Evolutionary conservation across 2,329 filamentous ascomycete species (phyloP).

Genomic region (Endocalyx cinctus): DNA sequence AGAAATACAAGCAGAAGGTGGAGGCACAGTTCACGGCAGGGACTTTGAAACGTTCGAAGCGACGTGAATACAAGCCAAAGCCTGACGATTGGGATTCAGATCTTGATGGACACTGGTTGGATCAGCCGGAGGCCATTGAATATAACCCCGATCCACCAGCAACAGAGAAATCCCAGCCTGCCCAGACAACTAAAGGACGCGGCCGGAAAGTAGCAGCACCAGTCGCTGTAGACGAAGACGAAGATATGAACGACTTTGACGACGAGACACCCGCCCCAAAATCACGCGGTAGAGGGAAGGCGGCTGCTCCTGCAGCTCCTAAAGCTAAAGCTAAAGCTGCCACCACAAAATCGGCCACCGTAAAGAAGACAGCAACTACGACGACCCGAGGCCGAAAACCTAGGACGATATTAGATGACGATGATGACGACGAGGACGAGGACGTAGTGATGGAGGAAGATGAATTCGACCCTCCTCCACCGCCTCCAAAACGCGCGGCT

Average conservation of each 20-base stretch:
- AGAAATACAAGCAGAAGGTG: constrained; percentile 62
- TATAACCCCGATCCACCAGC: constrained; percentile 30
- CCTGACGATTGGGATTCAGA: constrained; percentile 87
- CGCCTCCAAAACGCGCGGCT: constrained; percentile 32
- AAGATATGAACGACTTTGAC: constrained; percentile 44
- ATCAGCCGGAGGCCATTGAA: constrained; percentile 66
- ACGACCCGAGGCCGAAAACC: constrained; percentile 41
- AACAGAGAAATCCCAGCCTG: constrained; percentile 28
- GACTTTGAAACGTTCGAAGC: constrained; percentile 48
- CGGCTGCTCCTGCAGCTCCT: constrained; percentile 25
- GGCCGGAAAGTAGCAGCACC: constrained; percentile 29
- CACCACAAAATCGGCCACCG: constrained; percentile 40
- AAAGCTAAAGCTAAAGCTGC: constrained; percentile 36
- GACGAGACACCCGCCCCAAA: constrained; percentile 39
- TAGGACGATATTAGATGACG: constrained; percentile 33
- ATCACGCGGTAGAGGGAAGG: constrained; percentile 26
- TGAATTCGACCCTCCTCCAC: constrained; percentile 32
- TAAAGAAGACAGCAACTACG: too few relatives aligned
- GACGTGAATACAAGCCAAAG: constrained; percentile 63
- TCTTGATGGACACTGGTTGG: constrained; percentile 79
- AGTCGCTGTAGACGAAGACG: constrained; percentile 41
- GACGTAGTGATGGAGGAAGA: constrained; percentile 53
- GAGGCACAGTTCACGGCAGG: constrained; percentile 70
- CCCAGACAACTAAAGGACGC: constrained; percentile 22
- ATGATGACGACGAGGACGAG: constrained; percentile 41